Percentiles rank a stretch among this genome's conserved stretches.
These are phyloP conservation scores for Chlamydomonas eustigma DNA, from an alignment of 139 green algal species.

Conservation along the genomic window DNA sequence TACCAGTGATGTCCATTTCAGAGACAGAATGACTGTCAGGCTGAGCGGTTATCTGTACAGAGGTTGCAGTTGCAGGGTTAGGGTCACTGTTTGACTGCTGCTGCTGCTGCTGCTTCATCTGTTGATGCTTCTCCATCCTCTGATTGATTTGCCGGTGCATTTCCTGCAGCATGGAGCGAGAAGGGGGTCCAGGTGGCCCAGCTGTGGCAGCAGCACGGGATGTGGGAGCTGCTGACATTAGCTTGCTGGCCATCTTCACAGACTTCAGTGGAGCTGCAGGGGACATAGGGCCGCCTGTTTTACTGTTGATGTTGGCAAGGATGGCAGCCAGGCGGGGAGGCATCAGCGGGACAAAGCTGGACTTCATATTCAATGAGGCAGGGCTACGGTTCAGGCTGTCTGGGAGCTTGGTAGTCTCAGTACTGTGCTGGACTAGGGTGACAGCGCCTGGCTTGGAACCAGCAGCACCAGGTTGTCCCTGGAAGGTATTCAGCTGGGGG, in stretches of 20 bases:
- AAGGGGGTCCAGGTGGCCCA: not conserved
- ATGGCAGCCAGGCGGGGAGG: not conserved
- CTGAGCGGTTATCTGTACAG: not conserved
- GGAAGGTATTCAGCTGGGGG: not conserved
- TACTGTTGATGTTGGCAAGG: not conserved
- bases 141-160: not conserved
- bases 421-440: not conserved
- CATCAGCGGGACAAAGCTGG: not conserved
- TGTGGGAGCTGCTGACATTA: no score
- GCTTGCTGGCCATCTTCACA: no score
- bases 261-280: not conserved
- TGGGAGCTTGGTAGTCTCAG: no score
- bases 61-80: not conserved
- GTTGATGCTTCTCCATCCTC: not conserved
- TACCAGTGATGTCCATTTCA: not conserved
- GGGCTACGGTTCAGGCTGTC: no score
- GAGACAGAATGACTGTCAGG: no score
- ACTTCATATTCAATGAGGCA: no score
- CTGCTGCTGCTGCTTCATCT: not conserved
- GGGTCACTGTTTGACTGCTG: not conserved
- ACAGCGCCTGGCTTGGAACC: not conserved
- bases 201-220: not conserved
- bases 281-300: not conserved
- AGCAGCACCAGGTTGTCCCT: not conserved
- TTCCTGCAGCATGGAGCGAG: not conserved